Evolutionary conservation across 805 yeast species (phyloP), one percentile per base, ranked within the genome.

Genomic region (Ogataea philodendri): DNA sequence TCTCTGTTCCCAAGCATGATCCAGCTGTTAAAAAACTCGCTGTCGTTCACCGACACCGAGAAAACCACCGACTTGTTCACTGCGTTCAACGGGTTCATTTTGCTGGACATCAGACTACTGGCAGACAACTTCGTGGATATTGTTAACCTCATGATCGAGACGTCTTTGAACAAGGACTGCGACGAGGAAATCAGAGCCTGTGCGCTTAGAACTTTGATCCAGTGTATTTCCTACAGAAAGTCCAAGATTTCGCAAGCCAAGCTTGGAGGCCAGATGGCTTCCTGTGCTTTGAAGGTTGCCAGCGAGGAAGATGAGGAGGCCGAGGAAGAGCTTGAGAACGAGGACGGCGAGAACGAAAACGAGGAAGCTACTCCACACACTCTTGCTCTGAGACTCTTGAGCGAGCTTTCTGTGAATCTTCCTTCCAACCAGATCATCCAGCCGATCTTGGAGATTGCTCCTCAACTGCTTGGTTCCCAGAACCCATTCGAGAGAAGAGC

Each of bases 351-450:
- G 52, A 90, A 85, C 49, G 96, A 88, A 62, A 88, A 86, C 56
- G 96, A 88, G 65, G 97, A 90, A 63, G 83, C 78, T 54, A 74
- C 80, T 37, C 94, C 96, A 38, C 63, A 79, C 27, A 62, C 82
- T 32, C 72, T 87, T 47, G 95, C 95, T 10, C 71, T 88, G 51
- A 77, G 95, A 65, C 67, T 90, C 41, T 61, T 93, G 35, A 84
- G 86, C 35, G 75, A 76, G 54, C 77, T 90, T 48, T 76, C 97
- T 11, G 68, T 81, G 28, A 88, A 82, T 54, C 70, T 93, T 53
- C 96, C 99, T 35, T 96, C 97, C 32, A 76, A 87, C 26, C 98
- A 93, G 62, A 95, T 85, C 38, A 79, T 89, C 47, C 74, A 70
- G 45, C 90, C 96, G 27, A 71, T 90, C 44, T 70, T 87, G 43